Percentiles rank a stretch among this genome's conserved stretches.
Conservation (phyloP, 768 basidiomycete species). For the Kwoniella dejecticola region DNA sequence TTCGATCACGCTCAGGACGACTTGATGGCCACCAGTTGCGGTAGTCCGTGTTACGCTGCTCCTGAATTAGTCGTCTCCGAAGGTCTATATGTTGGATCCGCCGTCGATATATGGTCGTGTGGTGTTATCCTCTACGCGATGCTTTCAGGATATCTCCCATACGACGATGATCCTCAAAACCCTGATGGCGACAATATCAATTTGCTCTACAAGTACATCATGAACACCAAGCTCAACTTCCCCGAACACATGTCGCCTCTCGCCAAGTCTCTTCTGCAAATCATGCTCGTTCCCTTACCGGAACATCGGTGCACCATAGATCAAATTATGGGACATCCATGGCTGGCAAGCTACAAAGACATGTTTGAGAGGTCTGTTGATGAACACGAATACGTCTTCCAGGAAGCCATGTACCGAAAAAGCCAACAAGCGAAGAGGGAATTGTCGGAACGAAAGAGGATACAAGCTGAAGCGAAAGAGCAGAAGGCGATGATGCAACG, state of each 20-base stretch:
- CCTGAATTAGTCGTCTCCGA: constrained; percentile 97
- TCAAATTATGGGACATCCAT: constrained; percentile 81
- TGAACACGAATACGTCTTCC: constrained; percentile 75
- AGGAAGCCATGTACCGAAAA: constrained; percentile 83
- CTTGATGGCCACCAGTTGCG: constrained; percentile 97
- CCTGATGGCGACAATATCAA: constrained; percentile 99
- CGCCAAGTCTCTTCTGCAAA: constrained; percentile 77
- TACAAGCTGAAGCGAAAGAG: constrained; percentile 44
- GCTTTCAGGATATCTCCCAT: constrained; percentile 91
- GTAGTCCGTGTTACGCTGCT: constrained; percentile 96
- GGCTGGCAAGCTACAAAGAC: constrained; percentile 70
- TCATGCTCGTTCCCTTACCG: constrained; percentile 96
- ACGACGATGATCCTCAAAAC: constrained; percentile 97
- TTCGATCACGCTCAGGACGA: constrained; percentile 92
- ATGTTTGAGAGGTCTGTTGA: constrained; percentile 72
- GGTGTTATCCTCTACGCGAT: constrained; percentile 98
- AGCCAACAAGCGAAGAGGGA: constrained; percentile 59
- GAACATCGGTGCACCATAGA: constrained; percentile 72
- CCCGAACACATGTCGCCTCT: constrained; percentile 88
- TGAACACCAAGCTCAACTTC: constrained; percentile 93
- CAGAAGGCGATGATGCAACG: constrained; percentile 34
- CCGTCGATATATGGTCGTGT: constrained; percentile 98
- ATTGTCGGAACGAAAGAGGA: constrained; percentile 43
- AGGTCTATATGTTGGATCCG: constrained; percentile 92
- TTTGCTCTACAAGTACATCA: constrained; percentile 95